Conservation (phyloP, 495 filamentous ascomycete genomes). For the Daldinia vernicosa region DNA sequence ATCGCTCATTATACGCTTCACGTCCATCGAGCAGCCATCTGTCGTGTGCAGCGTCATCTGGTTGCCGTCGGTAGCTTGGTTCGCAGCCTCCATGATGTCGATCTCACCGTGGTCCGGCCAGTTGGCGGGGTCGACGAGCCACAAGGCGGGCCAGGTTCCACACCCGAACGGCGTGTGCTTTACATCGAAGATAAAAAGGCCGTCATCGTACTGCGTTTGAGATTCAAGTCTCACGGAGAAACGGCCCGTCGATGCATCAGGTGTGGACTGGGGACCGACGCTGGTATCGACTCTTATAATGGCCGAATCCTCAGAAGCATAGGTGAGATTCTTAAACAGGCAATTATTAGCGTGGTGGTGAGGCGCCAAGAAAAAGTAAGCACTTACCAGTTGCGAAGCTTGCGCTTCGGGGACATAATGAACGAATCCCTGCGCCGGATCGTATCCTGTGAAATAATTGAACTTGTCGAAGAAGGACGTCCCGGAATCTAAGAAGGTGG, state of each 20-base stretch:
- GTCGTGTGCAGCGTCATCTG: constrained; percentile 74
- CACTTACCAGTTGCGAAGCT: constrained; percentile 42
- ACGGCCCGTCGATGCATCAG: constrained; percentile 57
- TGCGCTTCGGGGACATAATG: constrained; percentile 51
- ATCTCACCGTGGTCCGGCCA: constrained; percentile 79
- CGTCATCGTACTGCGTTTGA: constrained; percentile 61
- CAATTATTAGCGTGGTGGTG: constrained; percentile 58
- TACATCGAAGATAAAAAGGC: constrained; percentile 68
- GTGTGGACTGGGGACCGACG: constrained; percentile 44
- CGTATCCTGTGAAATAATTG: constrained; percentile 49
- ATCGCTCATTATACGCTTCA: constrained; percentile 57
- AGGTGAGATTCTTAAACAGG: constrained; percentile 62
- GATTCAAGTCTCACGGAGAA: constrained; percentile 65
- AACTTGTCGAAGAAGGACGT: constrained; percentile 67
- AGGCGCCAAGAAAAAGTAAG: constrained; percentile 13
- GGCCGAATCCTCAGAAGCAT: constrained; percentile 55
- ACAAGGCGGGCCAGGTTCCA: constrained; percentile 69
- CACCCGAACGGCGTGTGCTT: constrained; percentile 67
- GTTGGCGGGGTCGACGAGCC: constrained; percentile 60
- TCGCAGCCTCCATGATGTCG: constrained; percentile 78
- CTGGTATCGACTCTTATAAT: constrained; percentile 57
- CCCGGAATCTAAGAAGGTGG: constrained; percentile 49
- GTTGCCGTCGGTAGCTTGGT: constrained; percentile 60
- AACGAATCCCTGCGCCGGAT: constrained; percentile 53
- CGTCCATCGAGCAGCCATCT: constrained; percentile 64